Conservation (phyloP, 108 stramenopile species). For the Nitzschia putrida region DNA sequence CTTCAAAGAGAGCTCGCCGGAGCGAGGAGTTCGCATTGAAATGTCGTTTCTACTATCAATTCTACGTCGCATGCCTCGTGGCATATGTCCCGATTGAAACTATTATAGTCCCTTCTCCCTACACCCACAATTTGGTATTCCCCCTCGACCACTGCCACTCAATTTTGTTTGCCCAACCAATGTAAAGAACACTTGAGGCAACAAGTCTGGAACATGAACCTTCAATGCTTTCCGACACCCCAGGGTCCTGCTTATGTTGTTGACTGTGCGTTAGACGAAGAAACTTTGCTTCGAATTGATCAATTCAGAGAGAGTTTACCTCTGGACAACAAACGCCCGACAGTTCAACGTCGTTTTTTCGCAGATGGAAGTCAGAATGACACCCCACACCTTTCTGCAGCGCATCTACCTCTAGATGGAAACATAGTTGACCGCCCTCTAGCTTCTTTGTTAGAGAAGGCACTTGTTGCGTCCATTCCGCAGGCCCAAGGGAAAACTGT, state of each 20-base stretch:
- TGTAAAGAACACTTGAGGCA: too few relatives aligned
- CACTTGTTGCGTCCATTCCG: not conserved
- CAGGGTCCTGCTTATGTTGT: slow-evolving; percentile 21
- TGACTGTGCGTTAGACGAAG: slow-evolving; percentile 11
- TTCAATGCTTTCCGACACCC: slow-evolving; percentile 3
- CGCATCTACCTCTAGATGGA: too few relatives aligned
- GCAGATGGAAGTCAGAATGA: slow-evolving; percentile 2
- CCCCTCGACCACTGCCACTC: too few relatives aligned
- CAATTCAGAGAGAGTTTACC: slow-evolving; percentile 14
- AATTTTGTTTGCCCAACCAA: too few relatives aligned
- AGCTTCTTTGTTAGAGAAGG: slow-evolving; percentile 3
- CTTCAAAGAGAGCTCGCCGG: not conserved
- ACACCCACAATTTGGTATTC: too few relatives aligned
- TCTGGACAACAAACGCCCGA: slow-evolving; percentile 37
- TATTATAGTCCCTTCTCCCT: too few relatives aligned
- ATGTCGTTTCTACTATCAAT: too few relatives aligned
- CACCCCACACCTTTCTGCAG: not conserved
- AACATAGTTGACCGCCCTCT: not conserved
- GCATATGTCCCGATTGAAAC: too few relatives aligned
- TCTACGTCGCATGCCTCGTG: too few relatives aligned
- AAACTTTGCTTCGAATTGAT: slow-evolving; percentile 8
- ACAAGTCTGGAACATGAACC: not conserved
- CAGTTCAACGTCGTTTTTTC: slow-evolving; percentile 42
- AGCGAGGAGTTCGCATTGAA: slow-evolving; percentile 5
- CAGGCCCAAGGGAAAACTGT: not conserved